Base-by-base conservation (phyloP, 345 rosid species). In the Balakata baccata region DNA sequence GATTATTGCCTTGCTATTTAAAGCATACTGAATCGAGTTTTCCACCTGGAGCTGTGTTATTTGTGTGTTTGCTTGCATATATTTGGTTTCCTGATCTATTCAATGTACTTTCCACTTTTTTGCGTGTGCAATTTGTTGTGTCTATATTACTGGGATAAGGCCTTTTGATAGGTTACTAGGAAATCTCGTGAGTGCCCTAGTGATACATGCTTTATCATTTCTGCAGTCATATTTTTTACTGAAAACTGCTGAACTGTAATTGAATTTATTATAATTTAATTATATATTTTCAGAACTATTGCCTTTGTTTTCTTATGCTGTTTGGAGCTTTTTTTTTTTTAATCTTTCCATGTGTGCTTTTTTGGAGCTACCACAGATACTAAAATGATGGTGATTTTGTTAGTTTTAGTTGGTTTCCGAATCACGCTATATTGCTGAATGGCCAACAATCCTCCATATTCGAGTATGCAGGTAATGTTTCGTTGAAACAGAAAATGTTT, bases 391-490 rank as follows among this genome's bases (percentile, higher is more conserved):
- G 49, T 34, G 66, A 69, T 73, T 66, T 66, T 66, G 60, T 38
- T 75, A 78, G 56, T 53, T 61, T 82, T 74, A 85, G 85, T 39
- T 64, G 56, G 76, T 72, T 34, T 68, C 47, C 64, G 73, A 72
- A 77, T 83, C 77, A 72, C 57, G 6, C 73, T 47, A 66, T 52
- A 47, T 80, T 76, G 81, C 58, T 75, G 72, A 80, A 92, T 94
- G 98, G 87, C 90, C 62, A 94, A 90, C 71, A 90, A 92, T 73
- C 83, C 89, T 56, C 93, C 87, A 57, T 89, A 84, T 82, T 82
- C 92, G 52, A 86, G 91, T 77, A 71, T 83, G 73, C 92, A 88
- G 96, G 96, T 91, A 85, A 70, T 58, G 9, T 51, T 50, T 11
- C 70, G 47, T 10, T 3, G 9, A 10, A 20, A 7, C 17, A 46